Conservation (phyloP, 2,329 filamentous ascomycete species). For the Botrytis elliptica region DNA sequence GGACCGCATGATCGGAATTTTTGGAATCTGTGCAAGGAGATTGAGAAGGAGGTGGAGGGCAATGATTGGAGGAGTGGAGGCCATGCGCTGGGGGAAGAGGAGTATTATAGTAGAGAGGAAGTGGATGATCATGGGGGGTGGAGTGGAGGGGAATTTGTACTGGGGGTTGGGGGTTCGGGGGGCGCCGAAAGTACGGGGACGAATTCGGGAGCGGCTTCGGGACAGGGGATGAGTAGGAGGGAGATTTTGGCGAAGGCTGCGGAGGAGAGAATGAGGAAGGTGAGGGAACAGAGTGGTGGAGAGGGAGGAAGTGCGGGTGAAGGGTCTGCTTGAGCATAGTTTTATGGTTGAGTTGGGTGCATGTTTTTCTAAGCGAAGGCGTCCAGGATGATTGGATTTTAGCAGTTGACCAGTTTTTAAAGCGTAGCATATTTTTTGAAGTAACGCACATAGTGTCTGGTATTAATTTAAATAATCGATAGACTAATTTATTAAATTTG, state of each 20-base stretch:
- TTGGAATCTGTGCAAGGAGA: slow-evolving; percentile 83
- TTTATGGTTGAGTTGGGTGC: neutral
- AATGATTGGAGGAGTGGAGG: slow-evolving; percentile 78
- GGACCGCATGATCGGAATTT: slow-evolving; percentile 82
- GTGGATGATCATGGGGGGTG: slow-evolving; percentile 71
- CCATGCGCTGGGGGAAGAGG: slow-evolving; percentile 58
- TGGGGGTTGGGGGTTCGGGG: slow-evolving; percentile 54
- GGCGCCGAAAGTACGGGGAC: slow-evolving; percentile 41
- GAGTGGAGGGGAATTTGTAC: slow-evolving; percentile 75
- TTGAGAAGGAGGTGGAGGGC: slow-evolving; percentile 80
- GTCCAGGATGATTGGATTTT: neutral
- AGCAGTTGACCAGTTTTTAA: neutral
- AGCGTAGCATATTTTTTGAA: too few species aligned
- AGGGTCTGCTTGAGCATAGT: neutral
- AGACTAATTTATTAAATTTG: neutral
- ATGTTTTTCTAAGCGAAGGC: slow-evolving; percentile 4
- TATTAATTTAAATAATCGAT: neutral
- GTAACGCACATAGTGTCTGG: neutral
- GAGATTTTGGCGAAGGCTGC: slow-evolving; percentile 74
- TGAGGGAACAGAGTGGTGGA: slow-evolving; percentile 31
- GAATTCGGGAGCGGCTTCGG: slow-evolving; percentile 24
- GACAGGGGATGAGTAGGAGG: slow-evolving; percentile 59
- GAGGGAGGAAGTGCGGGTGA: neutral
- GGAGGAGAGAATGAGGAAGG: slow-evolving; percentile 52
- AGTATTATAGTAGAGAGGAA: slow-evolving; percentile 50